Evolutionary conservation across 2,329 filamentous ascomycete species (phyloP), one percentile per base, ranked within the genome.

Genomic region (Verticillium tricorpus): DNA sequence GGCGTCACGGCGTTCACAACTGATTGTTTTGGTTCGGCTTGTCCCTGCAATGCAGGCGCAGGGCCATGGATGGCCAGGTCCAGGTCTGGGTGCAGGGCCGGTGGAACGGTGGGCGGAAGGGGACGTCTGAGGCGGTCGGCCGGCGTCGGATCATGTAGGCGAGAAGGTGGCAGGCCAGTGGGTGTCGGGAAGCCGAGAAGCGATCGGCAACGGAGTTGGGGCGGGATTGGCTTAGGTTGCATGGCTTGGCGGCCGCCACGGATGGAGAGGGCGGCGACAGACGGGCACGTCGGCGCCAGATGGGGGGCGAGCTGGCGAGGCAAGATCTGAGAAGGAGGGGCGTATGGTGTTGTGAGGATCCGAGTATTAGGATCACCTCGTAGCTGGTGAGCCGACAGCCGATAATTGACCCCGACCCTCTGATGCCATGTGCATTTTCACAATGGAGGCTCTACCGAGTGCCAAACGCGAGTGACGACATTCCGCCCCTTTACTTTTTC

Each of bases 181-280:
- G 34, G 34, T 35, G 34, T 35, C 34, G 34, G 34, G 34, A 35
- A 50, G 57, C 57, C 57, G 57, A 58, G 56, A 58, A 32, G 57
- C 57, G 57, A 58, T 58, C 57, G 57, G 57, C 57, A 58, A 50
- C 39, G 25, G 57, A 58, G 25, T 28, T 32, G 57, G 25, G 39
- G 57, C 39, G 37, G 37, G 39, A 40, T 50, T 50, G 45, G 57
- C 37, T 45, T 34, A 31, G 28, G 37, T 25, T 58, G 39, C 56
- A 58, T 37, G 19, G 56, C n/a, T 32, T 56, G 31, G 55, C 55
- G 55, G 32, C 55, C 55, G 55, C 31, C 34, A 34, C 32, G 31
- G 28, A 57, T 35, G 55, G 55, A 32, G 34, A 14, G 31, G 17
- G 34, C 55, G 55, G 55, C 55, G 31, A 22, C n/a, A 11, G 32